Percentiles rank a stretch among this genome's conserved stretches.
phyloP scores from a whole-genome alignment of 805 yeast genomes.

The Kockiozyma suomiensis region DNA sequence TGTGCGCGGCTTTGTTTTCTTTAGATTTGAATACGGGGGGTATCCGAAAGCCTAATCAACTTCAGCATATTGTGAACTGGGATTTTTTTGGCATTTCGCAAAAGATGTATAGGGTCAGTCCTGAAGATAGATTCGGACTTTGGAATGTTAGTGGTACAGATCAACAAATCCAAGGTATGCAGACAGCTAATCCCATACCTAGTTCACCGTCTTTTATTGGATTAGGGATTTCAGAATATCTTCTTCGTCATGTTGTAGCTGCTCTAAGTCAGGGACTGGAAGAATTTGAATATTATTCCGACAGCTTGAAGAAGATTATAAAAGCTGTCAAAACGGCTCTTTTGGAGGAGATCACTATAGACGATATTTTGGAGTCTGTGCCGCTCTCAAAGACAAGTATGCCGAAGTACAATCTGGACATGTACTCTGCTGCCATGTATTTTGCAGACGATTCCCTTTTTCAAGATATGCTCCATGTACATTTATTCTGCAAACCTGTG shows the following conservation, averaged over 20 bases:
- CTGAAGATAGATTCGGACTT: slow-evolving; percentile 28
- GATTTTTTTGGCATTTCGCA: slow-evolving; percentile 18
- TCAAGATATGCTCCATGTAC: slow-evolving; percentile 14
- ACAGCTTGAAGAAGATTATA: neutral
- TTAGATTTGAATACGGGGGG: slow-evolving; percentile 19
- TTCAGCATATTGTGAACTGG: slow-evolving; percentile 20
- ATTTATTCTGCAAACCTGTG: slow-evolving; percentile 4
- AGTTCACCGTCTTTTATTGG: neutral
- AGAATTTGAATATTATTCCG: neutral
- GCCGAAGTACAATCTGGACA: slow-evolving; percentile 2
- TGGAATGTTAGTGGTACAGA: neutral
- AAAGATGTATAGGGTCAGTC: slow-evolving; percentile 15
- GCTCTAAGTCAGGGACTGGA: neutral
- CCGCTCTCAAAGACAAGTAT: slow-evolving; percentile 9
- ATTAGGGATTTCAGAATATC: neutral
- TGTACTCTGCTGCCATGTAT: slow-evolving; percentile 11
- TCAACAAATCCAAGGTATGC: neutral
- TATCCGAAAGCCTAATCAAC: slow-evolving; percentile 9
- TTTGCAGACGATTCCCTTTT: slow-evolving; percentile 8
- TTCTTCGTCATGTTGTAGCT: neutral
- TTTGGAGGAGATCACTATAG: neutral
- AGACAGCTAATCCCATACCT: neutral
- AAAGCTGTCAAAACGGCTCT: neutral
- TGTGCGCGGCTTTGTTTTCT: slow-evolving; percentile 25
- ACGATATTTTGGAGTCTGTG: slow-evolving; percentile 12